Percentiles rank a stretch among this genome's conserved stretches.
Conservation (phyloP, 2,329 filamentous ascomycete species). For the Xylaria sp. region DNA sequence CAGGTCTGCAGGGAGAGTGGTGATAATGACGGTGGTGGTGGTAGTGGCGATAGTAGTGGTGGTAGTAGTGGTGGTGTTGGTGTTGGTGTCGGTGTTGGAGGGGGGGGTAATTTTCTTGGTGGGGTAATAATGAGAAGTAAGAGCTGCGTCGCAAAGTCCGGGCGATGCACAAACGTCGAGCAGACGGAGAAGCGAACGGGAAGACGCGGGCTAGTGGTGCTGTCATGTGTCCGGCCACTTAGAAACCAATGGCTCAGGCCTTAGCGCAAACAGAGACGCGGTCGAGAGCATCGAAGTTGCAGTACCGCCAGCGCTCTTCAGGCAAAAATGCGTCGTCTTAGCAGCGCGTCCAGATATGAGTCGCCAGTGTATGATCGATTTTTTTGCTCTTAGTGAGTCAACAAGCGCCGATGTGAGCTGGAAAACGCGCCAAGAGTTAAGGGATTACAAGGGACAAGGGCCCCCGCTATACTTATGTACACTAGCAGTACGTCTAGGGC, state of each 20-base stretch:
- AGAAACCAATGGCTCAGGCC: not conserved
- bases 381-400: slow-evolving; percentile 23
- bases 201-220: slow-evolving; percentile 1
- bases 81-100: not conserved
- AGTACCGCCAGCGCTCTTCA: no score
- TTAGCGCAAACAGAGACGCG: not conserved
- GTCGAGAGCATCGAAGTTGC: not conserved
- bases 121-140: slow-evolving; percentile 23
- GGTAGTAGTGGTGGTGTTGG: not conserved
- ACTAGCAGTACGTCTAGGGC: no score
- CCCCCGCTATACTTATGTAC: no score
- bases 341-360: not conserved
- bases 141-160: slow-evolving; percentile 23
- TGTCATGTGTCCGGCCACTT: slow-evolving; percentile 20
- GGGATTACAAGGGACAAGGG: no score
- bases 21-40: not conserved
- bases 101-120: slow-evolving; percentile 13
- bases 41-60: not conserved
- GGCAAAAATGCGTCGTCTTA: no score
- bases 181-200: slow-evolving; percentile 17
- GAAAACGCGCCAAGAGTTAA: slow-evolving; percentile 1
- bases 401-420: slow-evolving; percentile 24
- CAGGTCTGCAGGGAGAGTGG: not conserved
- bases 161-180: slow-evolving; percentile 13
- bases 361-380: not conserved